A percentile compares a stretch with the other conserved stretches of the same genome.
These are phyloP conservation scores for Aspergillus funiculosus DNA, from an alignment of 495 filamentous ascomycete genomes.

Conservation along the genomic window DNA sequence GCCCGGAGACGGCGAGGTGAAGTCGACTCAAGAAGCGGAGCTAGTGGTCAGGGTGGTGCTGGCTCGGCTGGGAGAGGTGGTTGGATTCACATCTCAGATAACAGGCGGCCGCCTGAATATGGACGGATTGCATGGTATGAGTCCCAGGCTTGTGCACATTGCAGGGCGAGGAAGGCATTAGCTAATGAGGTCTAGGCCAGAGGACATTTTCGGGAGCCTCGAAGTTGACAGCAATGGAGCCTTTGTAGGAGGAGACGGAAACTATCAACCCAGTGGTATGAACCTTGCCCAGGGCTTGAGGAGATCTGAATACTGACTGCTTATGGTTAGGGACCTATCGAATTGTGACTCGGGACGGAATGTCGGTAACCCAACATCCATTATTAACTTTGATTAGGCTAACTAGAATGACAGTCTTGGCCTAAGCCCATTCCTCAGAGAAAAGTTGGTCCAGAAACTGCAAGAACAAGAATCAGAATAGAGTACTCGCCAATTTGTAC, in stretches of 20 bases:
- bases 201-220: conserved; percentile 92
- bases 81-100: conserved; percentile 83
- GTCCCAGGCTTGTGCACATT: not conserved
- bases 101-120: conserved; percentile 77
- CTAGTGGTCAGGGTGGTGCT: conserved; percentile 74
- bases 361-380: conserved; percentile 38
- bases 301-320: conserved; percentile 9
- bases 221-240: conserved; percentile 72
- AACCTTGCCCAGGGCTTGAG: not conserved
- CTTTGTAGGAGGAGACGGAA: conserved; percentile 57
- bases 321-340: conserved; percentile 43
- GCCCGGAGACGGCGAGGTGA: conserved; percentile 33
- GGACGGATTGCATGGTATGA: conserved; percentile 73
- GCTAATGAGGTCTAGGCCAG: conserved; percentile 41
- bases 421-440: conserved; percentile 51
- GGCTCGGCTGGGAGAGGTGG: conserved; percentile 81
- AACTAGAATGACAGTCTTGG: conserved; percentile 39
- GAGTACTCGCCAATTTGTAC: conserved; percentile 12
- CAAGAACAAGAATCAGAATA: conserved; percentile 29
- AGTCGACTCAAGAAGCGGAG: conserved; percentile 63
- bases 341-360: conserved; percentile 54
- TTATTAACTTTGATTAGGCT: conserved; percentile 5
- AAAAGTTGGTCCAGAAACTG: conserved; percentile 48
- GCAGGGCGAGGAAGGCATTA: too few species aligned
- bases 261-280: conserved; percentile 55